These are phyloP conservation scores for Viola odorata DNA, from an alignment of 345 rosid species.

Conservation along the genomic window DNA sequence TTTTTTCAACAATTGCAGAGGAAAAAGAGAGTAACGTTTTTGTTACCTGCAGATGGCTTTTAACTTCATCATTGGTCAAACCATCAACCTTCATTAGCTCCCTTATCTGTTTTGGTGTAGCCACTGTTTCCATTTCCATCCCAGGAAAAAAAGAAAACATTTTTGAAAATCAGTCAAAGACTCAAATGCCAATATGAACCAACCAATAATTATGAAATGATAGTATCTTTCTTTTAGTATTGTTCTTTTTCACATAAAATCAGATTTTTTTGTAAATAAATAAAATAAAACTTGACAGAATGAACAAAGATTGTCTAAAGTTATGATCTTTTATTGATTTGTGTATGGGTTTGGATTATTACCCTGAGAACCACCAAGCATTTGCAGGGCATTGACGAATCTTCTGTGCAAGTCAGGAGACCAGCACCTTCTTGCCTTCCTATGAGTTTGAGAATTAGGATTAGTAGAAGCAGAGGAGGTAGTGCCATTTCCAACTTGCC, in stretches of 20 bases:
- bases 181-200: not conserved
- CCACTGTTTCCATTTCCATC: constrained; percentile 39
- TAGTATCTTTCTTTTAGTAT: too few relatives aligned
- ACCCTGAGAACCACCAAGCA: constrained; percentile 99
- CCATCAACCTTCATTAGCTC: constrained; percentile 99
- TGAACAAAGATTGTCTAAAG: too few relatives aligned
- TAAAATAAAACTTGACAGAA: not conserved
- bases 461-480: constrained; percentile 13
- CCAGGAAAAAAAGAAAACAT: not conserved
- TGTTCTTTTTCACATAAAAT: too few relatives aligned
- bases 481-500: constrained; percentile 21
- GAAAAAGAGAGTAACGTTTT: not conserved
- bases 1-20: not conserved
- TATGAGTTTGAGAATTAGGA: constrained; percentile 41
- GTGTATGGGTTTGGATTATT: too few relatives aligned
- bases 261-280: not conserved
- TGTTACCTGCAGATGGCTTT: constrained; percentile 96
- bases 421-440: constrained; percentile 98
- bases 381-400: constrained; percentile 92
- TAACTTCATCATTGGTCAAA: constrained; percentile 99
- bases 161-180: constrained; percentile 13
- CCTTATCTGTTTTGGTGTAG: constrained; percentile 97
- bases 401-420: constrained; percentile 96
- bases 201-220: not conserved
- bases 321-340: too few relatives aligned